Evolutionary conservation across 2,329 filamentous ascomycete species (phyloP).

Genomic region (Geoglossum cookeanum): DNA sequence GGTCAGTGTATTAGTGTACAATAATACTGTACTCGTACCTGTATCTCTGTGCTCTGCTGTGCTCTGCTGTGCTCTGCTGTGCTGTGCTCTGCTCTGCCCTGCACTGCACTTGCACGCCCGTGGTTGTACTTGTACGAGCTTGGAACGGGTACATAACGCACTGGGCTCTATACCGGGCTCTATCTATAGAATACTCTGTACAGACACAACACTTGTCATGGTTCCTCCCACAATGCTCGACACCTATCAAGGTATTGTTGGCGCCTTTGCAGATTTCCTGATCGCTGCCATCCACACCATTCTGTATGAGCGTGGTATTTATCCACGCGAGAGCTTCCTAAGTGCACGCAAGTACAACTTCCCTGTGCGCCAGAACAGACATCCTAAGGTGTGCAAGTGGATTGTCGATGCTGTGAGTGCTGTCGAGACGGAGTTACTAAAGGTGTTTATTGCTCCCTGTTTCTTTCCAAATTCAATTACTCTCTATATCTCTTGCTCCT

Average conservation of each 20-base stretch:
- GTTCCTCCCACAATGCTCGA: slow-evolving; percentile 17
- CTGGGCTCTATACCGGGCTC: too few species aligned
- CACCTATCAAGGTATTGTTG: slow-evolving; percentile 39
- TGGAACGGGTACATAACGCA: too few species aligned
- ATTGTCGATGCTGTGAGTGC: slow-evolving; percentile 62
- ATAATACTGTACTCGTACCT: too few species aligned
- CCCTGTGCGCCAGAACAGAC: slow-evolving; percentile 66
- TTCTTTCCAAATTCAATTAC: slow-evolving; percentile 12
- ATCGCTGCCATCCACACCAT: slow-evolving; percentile 71
- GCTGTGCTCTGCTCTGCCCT: too few species aligned
- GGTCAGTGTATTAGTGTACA: too few species aligned
- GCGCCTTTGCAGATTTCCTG: slow-evolving; percentile 60
- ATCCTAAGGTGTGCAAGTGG: slow-evolving; percentile 73
- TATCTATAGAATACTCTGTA: too few species aligned
- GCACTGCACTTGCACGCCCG: too few species aligned
- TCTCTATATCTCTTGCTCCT: background rate
- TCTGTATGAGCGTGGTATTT: slow-evolving; percentile 63
- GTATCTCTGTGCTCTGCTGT: too few species aligned
- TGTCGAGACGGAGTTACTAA: slow-evolving; percentile 48
- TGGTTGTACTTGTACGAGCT: too few species aligned
- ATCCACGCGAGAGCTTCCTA: slow-evolving; percentile 60
- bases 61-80: too few species aligned
- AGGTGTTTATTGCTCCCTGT: slow-evolving; percentile 37
- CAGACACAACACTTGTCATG: background rate
- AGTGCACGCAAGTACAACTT: slow-evolving; percentile 66